Conservation (phyloP, 108 stramenopile genomes). For the Pseudonitzschia multiseries region DNA sequence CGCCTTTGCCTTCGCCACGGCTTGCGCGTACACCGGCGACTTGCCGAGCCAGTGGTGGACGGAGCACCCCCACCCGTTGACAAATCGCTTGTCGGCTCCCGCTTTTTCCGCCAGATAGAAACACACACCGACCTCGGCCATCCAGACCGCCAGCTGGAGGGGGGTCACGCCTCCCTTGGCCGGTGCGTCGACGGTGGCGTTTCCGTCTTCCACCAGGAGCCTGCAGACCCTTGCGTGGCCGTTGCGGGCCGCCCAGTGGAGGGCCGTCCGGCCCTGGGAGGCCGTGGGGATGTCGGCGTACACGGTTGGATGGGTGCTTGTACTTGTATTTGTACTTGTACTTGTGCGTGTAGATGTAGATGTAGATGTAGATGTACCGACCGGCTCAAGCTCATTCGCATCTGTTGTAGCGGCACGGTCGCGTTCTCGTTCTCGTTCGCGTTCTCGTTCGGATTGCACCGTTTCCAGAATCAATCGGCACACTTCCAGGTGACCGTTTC, state of each 20-base stretch:
- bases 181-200: slow-evolving; percentile 5
- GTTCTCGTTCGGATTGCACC: not conserved
- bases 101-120: slow-evolving; percentile 9
- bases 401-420: too few relatives aligned
- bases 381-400: too few relatives aligned
- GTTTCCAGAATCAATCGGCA: slow-evolving; percentile 21
- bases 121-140: slow-evolving; percentile 29
- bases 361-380: too few relatives aligned
- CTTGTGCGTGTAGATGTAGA: too few relatives aligned
- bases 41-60: slow-evolving; percentile 42
- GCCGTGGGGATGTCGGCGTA: not conserved
- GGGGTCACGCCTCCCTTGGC: slow-evolving; percentile 46
- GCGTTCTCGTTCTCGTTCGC: too few relatives aligned
- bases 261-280: slow-evolving; percentile 25
- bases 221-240: slow-evolving; percentile 24
- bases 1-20: too few relatives aligned
- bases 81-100: slow-evolving; percentile 22
- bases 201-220: slow-evolving; percentile 11
- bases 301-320: too few relatives aligned
- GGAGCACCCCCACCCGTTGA: slow-evolving; percentile 45
- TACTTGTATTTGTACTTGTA: too few relatives aligned
- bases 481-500: slow-evolving; percentile 31
- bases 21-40: slow-evolving; percentile 16
- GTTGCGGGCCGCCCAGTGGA: slow-evolving; percentile 54
- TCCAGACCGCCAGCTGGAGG: slow-evolving; percentile 46